Base-by-base conservation (phyloP, 139 green algal genomes). In the Chlamydomonas sphaeroides region DNA sequence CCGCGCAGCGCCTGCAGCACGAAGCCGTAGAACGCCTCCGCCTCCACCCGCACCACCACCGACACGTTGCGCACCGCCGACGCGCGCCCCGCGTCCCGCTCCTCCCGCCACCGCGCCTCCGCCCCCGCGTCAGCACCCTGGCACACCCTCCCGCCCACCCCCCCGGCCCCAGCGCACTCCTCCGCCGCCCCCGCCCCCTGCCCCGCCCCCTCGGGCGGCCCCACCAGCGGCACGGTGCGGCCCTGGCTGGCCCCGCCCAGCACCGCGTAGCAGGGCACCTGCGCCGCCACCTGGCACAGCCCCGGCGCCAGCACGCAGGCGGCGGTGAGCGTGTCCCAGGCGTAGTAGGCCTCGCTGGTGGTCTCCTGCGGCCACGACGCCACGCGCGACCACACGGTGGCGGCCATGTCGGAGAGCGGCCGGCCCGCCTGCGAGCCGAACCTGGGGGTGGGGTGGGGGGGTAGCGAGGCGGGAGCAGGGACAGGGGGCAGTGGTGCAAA, bases 331-430 rank as follows among this genome's bases (percentile, higher is more conserved):
- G 63, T 74, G 45, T 75, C 76, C 81, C 81, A 86, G 1, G 81
- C 81, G 51, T 68, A 86, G 65, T 86, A 86, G 0, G 74, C 63
- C 30, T 78, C 65, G 33, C n/a, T n/a, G n/a, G n/a, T n/a, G n/a
- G n/a, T n/a, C n/a, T n/a, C n/a, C n/a, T n/a, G n/a, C n/a, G n/a
- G n/a, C n/a, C n/a, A n/a, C n/a, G n/a, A n/a, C n/a, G n/a, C 67
- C 5, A 81, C 80, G 17, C 49, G 48, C 8, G 81, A 70, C 33
- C 71, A 86, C 21, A 86, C 33, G 4, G 65, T 86, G 48, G 72
- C 81, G 15, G 72, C 81, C n/a, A 86, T 65, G 1, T 49, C 56
- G 10, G 81, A 83, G 51, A 83, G 83, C 0, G 48, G 33, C 51
- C 80, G 36, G 48, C 17, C 32, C 25, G 81, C 38, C 32, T 86